Conservation (phyloP, 73 alveolate genomes). For the Durusdinium trenchii region DNA sequence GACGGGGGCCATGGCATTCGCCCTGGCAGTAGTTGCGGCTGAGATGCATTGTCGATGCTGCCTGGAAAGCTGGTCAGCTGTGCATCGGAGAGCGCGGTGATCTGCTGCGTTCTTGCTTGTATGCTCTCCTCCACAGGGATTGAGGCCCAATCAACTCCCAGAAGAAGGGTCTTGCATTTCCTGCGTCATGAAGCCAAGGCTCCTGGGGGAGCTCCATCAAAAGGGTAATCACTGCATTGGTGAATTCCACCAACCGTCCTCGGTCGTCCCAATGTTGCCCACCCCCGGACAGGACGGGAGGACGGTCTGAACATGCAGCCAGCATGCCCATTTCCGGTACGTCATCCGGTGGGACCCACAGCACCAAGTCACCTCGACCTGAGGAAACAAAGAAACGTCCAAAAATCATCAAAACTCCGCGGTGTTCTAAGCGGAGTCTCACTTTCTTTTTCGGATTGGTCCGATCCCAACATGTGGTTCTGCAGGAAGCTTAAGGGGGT, state of each 20-base stretch:
- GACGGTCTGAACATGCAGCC: background rate
- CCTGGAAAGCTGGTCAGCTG: slow-evolving; percentile 74
- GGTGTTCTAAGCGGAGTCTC: no score
- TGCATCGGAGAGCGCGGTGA: slow-evolving; percentile 83
- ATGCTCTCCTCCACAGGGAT: slow-evolving; percentile 41
- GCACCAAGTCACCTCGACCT: slow-evolving; percentile 42
- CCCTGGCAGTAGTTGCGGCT: background rate
- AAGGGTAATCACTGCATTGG: slow-evolving; percentile 57
- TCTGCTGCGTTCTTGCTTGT: slow-evolving; percentile 67
- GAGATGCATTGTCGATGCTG: slow-evolving; percentile 37
- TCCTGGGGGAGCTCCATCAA: slow-evolving; percentile 94
- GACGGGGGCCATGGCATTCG: background rate
- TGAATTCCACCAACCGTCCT: slow-evolving; percentile 78
- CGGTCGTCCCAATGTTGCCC: background rate
- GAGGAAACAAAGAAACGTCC: no score
- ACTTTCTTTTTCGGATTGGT: no score
- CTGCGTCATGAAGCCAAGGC: background rate
- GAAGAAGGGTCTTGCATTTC: background rate
- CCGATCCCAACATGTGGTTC: no score
- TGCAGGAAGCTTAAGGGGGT: no score
- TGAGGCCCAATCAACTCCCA: background rate
- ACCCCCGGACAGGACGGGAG: background rate
- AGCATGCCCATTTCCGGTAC: slow-evolving; percentile 72
- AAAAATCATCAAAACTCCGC: no score
- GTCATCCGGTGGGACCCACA: slow-evolving; percentile 69